phyloP scores from a whole-genome alignment of 768 basidiomycete genomes.

The Lentinula aciculospora region DNA sequence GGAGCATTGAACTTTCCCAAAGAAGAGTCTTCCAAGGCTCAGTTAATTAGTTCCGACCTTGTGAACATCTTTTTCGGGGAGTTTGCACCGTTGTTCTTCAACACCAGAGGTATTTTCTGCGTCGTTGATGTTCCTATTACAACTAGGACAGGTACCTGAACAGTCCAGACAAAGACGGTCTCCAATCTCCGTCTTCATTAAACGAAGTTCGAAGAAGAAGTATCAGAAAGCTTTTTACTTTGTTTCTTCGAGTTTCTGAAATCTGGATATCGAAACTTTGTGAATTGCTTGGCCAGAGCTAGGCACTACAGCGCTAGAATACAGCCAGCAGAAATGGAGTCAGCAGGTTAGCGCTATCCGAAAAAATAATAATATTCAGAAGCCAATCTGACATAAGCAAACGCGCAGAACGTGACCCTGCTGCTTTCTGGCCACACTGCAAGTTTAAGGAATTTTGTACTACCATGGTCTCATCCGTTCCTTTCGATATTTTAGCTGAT shows the following conservation, averaged over 20 bases:
- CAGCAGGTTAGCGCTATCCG: too few species aligned
- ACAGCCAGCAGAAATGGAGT: too few species aligned
- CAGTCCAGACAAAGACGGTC: not conserved
- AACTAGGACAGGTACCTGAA: too few species aligned
- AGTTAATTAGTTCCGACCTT: not conserved
- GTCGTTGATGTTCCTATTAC: not conserved
- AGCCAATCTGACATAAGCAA: not conserved
- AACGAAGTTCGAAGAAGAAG: not conserved
- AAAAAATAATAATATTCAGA: too few species aligned
- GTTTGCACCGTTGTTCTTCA: not conserved
- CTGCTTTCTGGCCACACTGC: not conserved
- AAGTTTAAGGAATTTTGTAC: not conserved
- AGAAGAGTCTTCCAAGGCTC: not conserved
- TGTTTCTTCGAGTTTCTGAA: not conserved
- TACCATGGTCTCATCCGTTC: constrained; percentile 6
- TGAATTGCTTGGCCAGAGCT: too few species aligned
- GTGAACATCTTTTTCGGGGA: not conserved
- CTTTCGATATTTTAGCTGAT: constrained; percentile 4
- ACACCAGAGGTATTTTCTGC: not conserved
- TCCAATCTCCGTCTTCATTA: not conserved
- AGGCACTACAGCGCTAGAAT: too few species aligned
- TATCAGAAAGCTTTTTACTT: not conserved
- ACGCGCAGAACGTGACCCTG: not conserved
- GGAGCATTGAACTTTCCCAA: not conserved
- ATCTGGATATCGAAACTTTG: too few species aligned